Evolutionary conservation across 2,329 filamentous ascomycete genomes (phyloP).

Genomic region (Botrytis squamosa): DNA sequence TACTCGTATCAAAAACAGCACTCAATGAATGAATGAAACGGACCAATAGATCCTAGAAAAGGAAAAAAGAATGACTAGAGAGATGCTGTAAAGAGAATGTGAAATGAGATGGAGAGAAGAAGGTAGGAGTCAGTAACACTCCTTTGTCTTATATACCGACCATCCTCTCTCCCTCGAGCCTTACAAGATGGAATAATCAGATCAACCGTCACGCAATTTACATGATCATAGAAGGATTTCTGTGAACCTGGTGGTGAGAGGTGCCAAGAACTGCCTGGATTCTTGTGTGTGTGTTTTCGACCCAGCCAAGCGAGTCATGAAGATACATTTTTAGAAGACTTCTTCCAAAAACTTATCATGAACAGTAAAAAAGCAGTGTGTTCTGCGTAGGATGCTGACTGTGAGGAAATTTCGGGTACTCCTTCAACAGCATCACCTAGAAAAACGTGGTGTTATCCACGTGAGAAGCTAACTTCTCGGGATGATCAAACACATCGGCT

Average conservation of each 20-base stretch:
- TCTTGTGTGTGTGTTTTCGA: not conserved
- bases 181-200: not conserved
- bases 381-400: slow-evolving; percentile 1
- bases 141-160: slow-evolving; percentile 12
- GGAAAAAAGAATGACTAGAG: slow-evolving; percentile 15
- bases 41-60: slow-evolving; percentile 16
- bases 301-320: not conserved
- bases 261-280: slow-evolving; percentile 1
- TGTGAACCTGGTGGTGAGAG: not conserved
- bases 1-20: slow-evolving; percentile 10
- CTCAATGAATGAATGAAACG: slow-evolving; percentile 19
- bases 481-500: slow-evolving; percentile 16
- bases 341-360: not conserved
- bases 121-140: not conserved
- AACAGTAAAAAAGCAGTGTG: not conserved
- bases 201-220: not conserved
- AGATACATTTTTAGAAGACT: slow-evolving; percentile 7
- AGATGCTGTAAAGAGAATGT: slow-evolving; percentile 17
- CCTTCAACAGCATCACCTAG: not conserved
- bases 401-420: slow-evolving; percentile 2
- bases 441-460: not conserved
- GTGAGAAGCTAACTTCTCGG: slow-evolving; percentile 1
- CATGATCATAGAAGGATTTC: slow-evolving; percentile 15
- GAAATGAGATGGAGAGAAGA: slow-evolving; percentile 7
- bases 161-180: not conserved